A percentile compares a stretch with the other conserved stretches of the same genome.
phyloP scores from a whole-genome alignment of 2,329 filamentous ascomycete genomes.

The Aciculosporium take region DNA sequence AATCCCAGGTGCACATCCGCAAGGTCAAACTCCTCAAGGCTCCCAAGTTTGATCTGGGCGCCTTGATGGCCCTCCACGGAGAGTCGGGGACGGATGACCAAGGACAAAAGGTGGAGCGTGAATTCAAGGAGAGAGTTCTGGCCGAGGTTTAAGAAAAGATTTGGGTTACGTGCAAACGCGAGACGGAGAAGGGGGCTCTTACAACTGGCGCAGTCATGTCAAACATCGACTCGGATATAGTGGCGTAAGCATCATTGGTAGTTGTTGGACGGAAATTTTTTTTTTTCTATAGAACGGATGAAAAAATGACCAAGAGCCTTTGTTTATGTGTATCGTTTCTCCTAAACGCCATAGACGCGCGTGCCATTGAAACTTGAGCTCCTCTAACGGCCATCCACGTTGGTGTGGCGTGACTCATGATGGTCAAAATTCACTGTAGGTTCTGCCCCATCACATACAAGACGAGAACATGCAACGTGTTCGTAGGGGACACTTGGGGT shows the following conservation, averaged over 20 bases:
- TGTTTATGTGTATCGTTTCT: slow-evolving; percentile 9
- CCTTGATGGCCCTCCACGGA: slow-evolving; percentile 90
- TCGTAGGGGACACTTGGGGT: too few species aligned
- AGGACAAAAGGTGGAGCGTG: slow-evolving; percentile 95
- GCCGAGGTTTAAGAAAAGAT: slow-evolving; percentile 90
- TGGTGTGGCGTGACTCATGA: too few species aligned
- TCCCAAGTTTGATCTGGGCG: slow-evolving; percentile 97
- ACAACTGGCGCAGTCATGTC: slow-evolving; percentile 20
- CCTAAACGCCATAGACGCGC: too few species aligned
- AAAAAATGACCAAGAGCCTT: slow-evolving; percentile 19
- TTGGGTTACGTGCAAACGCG: slow-evolving; percentile 15
- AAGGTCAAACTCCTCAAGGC: slow-evolving; percentile 99
- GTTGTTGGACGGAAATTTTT: slow-evolving; percentile 26
- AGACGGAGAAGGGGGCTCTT: slow-evolving; percentile 17
- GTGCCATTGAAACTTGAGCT: too few species aligned
- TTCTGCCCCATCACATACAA: too few species aligned
- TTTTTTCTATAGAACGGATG: slow-evolving; percentile 23
- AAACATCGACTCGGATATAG: slow-evolving; percentile 29
- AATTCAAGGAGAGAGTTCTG: slow-evolving; percentile 98
- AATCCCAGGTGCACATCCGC: slow-evolving; percentile 89
- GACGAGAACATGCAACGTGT: too few species aligned
- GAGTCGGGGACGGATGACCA: slow-evolving; percentile 93
- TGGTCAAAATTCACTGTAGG: too few species aligned
- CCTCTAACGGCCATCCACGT: too few species aligned
- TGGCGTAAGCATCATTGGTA: slow-evolving; percentile 30